These are phyloP conservation scores for Antrodiella citrinella DNA, from an alignment of 768 basidiomycete species.

Conservation along the genomic window DNA sequence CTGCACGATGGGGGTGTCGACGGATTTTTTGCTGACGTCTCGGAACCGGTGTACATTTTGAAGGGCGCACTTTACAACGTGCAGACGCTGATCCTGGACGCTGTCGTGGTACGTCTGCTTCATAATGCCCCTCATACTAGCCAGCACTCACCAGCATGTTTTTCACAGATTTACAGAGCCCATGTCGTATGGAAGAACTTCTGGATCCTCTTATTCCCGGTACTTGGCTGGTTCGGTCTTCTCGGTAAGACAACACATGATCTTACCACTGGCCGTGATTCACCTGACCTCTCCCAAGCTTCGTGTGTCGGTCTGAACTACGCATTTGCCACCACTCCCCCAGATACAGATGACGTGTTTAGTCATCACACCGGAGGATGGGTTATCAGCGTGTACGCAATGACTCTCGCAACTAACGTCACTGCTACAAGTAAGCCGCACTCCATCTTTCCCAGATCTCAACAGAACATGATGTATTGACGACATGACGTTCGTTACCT, in stretches of 20 bases:
- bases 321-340: neutral
- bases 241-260: neutral
- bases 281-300: neutral
- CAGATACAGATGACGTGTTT: neutral
- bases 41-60: constrained; percentile 9
- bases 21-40: constrained; percentile 9
- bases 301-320: neutral
- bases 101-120: constrained; percentile 11
- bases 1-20: neutral
- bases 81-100: constrained; percentile 16
- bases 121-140: neutral
- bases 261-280: neutral
- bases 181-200: constrained; percentile 8
- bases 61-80: constrained; percentile 14
- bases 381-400: neutral
- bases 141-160: neutral
- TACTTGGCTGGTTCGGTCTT: constrained; percentile 6
- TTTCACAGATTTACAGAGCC: constrained; percentile 7
- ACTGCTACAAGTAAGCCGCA: neutral
- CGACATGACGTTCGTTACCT: neutral
- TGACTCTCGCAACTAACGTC: constrained; percentile 1
- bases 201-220: constrained; percentile 2
- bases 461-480: neutral
- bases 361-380: constrained; percentile 1
- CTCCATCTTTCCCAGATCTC: neutral